A percentile compares a stretch with the other conserved stretches of the same genome.
phyloP scores from a whole-genome alignment of 2,329 filamentous ascomycete genomes.

The Paecilomyces dactylethromorphus region DNA sequence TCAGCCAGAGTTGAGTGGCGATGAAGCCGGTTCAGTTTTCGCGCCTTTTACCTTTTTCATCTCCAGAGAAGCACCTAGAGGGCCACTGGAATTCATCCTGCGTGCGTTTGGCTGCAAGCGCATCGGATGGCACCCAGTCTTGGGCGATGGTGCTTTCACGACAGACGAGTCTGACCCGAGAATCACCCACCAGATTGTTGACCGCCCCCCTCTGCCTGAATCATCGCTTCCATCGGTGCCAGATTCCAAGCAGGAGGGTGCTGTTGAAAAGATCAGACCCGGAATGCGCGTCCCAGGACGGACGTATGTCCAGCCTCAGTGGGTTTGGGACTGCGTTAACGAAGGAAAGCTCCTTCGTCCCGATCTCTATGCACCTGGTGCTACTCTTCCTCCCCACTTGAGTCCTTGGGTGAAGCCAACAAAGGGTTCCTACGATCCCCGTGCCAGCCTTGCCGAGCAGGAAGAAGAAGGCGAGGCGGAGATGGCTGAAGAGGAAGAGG shows the following conservation, averaged over 20 bases:
- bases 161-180: slow-evolving; percentile 77
- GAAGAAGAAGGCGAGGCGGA: slow-evolving; percentile 81
- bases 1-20: slow-evolving; percentile 65
- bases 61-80: slow-evolving; percentile 85
- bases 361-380: slow-evolving; percentile 83
- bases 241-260: slow-evolving; percentile 39
- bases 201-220: slow-evolving; percentile 68
- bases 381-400: slow-evolving; percentile 84
- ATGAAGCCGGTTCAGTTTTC: slow-evolving; percentile 70
- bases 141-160: slow-evolving; percentile 89
- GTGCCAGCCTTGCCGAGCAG: slow-evolving; percentile 75
- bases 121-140: slow-evolving; percentile 86
- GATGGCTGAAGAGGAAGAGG: slow-evolving; percentile 56
- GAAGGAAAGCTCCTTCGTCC: slow-evolving; percentile 80
- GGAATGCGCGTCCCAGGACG: slow-evolving; percentile 81
- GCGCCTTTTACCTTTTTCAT: slow-evolving; percentile 85
- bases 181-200: slow-evolving; percentile 95
- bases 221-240: slow-evolving; percentile 41
- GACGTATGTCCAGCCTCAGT: slow-evolving; percentile 92
- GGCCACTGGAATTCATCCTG: slow-evolving; percentile 85
- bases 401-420: slow-evolving; percentile 90
- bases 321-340: slow-evolving; percentile 97
- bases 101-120: slow-evolving; percentile 93
- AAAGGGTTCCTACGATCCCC: slow-evolving; percentile 87
- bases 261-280: slow-evolving; percentile 41